Evolutionary conservation across 345 rosid genomes (phyloP), one percentile per base, ranked within the genome.

Genomic region (Camelina neglecta): DNA sequence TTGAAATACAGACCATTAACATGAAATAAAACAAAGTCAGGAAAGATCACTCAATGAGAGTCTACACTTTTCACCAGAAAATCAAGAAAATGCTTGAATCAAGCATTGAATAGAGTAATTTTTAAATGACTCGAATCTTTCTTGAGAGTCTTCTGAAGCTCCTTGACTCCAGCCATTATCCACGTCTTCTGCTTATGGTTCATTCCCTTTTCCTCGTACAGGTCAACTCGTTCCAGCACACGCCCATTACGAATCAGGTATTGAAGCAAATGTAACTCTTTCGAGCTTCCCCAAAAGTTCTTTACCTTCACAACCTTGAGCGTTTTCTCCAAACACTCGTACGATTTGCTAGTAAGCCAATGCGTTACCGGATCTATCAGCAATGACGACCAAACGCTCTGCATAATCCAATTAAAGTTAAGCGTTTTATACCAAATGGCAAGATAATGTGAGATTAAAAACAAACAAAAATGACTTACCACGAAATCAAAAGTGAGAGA

Each of bases 241-340:
- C 18, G 21, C 11, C 85, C 86, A 4, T 35, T 53, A 15, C 13
- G 18, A 11, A 78, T 2, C 10, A 86, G n/a, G 67, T 76, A 79
- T 3, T 58, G 24, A 9, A 86, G n/a, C 39, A 86, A 20, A 26
- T n/a, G 13, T 11, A 75, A 1, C 35, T 79, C 83, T 7, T 38
- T 73, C 2, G 11, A 6, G 0, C 21, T 11, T 6, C 71, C 83
- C 8, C 23, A 15, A 23, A 84, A 86, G 0, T 81, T 82, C 38
- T 65, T 82, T 7, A 81, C 72, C 58, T 78, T n/a, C n/a, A 86
- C 83, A 24, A 72, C 77, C 68, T 56, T 86, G 7, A 86, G 80
- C 1, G 68, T 74, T 10, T 18, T 44, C 3, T 24, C 57, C 60
- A 84, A 8, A 68, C 89, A 84, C 13, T 20, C 51, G 4, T 44